These are phyloP conservation scores for Gaeumannomyces sp. DNA, from an alignment of 2,329 filamentous ascomycete species.

Conservation along the genomic window DNA sequence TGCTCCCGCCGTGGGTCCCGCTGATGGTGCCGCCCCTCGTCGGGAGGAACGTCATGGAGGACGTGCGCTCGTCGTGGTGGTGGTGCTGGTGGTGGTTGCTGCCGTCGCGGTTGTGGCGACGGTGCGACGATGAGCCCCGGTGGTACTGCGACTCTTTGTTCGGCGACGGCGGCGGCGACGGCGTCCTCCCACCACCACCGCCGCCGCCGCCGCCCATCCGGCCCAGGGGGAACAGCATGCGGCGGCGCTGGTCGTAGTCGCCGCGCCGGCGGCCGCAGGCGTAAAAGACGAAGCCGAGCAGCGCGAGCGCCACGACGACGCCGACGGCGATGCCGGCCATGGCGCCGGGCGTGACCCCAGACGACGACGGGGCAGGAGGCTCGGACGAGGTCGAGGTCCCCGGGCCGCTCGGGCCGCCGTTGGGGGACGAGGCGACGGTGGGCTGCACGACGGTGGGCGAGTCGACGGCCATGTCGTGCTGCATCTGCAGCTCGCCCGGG, in stretches of 20 bases:
- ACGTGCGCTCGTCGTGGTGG: slow-evolving; percentile 1
- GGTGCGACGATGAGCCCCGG: background rate
- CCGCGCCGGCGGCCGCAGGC: background rate
- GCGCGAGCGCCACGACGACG: background rate
- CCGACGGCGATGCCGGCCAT: slow-evolving; percentile 4
- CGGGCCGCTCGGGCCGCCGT: background rate
- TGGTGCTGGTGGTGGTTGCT: background rate
- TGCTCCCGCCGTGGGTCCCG: background rate
- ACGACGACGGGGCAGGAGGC: background rate
- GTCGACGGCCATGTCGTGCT: slow-evolving; percentile 8
- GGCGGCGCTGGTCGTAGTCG: too few species aligned
- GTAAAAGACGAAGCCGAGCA: slow-evolving; percentile 6
- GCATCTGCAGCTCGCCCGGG: slow-evolving; percentile 7
- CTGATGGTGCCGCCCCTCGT: slow-evolving; percentile 1
- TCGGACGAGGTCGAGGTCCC: background rate
- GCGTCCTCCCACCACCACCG: background rate
- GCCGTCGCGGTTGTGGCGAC: background rate
- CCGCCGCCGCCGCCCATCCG: background rate
- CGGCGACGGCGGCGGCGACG: background rate
- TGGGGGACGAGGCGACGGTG: background rate
- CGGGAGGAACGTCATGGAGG: slow-evolving; percentile 7
- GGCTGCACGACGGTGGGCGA: slow-evolving; percentile 9
- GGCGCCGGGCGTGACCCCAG: background rate
- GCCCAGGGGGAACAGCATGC: too few species aligned
- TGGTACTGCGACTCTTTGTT: slow-evolving; percentile 4